Evolutionary conservation across 2,329 filamentous ascomycete genomes (phyloP), one percentile per base, ranked within the genome.

Genomic region (Cytospora mali): DNA sequence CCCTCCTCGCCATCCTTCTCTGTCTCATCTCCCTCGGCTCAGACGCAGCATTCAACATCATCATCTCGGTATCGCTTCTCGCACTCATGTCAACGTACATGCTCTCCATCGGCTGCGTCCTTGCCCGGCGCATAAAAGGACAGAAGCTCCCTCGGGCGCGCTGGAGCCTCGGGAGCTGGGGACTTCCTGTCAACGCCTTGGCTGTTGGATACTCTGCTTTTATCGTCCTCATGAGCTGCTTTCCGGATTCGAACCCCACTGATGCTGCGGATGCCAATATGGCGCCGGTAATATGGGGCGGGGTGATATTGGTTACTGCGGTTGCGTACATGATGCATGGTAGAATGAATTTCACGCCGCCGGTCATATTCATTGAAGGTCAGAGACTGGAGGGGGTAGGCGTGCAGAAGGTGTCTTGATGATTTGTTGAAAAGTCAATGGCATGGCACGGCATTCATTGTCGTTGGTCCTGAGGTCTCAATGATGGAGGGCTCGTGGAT

Each of bases 91-190:
- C 67, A 21, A 75, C 72, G 6, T 76, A 76, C 64, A 68, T 73
- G 29, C 69, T 75, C 33, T 72, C 70, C 25, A 72, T 75, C 55
- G 71, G 72, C 50, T 72, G 72, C 52, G 66, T 72, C 11, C 66
- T 76, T 39, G 69, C 73, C 64, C 72, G 72, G 56, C 74, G 77
- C 5, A 55, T 79, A 35, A 69, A 67, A 1, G 66, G 69, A 18
- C 67, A 73, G 29, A 68, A 71, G 0, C 68, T 80, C 0, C 76
- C 75, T 0, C 71, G 69, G 0, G 70, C 71, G 10, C 70, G 72
- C 27, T 80, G 72, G 75, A 73, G 67, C 46, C 72, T 81, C 13
- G 76, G 77, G 0, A 67, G 67, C 9, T 73, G 69, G 49, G 77
- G 78, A 0, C 66, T 79, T 1, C 65, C 71, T 21, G 63, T 80